Evolutionary conservation across 2,329 filamentous ascomycete species (phyloP).

Genomic region (Byssochlamys sp.): DNA sequence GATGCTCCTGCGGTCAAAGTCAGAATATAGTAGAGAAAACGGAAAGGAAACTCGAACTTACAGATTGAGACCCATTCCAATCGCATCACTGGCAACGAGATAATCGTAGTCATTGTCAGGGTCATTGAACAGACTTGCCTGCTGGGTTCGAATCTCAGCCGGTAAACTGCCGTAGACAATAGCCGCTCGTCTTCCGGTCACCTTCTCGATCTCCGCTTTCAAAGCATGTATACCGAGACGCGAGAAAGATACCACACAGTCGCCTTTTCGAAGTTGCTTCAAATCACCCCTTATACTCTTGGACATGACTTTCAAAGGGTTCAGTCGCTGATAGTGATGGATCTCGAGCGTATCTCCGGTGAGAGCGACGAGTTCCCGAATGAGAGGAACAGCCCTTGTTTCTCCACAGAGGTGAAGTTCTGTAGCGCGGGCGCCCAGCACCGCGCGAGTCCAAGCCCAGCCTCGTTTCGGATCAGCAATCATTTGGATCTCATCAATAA

Average conservation of each 20-base stretch:
- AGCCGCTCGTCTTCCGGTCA: slow-evolving; percentile 70
- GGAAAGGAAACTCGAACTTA: slow-evolving; percentile 35
- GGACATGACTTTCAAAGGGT: slow-evolving; percentile 59
- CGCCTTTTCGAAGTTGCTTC: slow-evolving; percentile 67
- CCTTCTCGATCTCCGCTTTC: slow-evolving; percentile 65
- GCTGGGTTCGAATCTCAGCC: slow-evolving; percentile 82
- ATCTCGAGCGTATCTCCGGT: slow-evolving; percentile 75
- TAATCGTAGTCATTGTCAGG: slow-evolving; percentile 92
- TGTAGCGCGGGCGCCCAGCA: slow-evolving; percentile 74
- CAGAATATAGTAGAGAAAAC: slow-evolving; percentile 4
- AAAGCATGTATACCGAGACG: slow-evolving; percentile 70
- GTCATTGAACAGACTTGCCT: slow-evolving; percentile 89
- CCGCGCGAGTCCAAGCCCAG: slow-evolving; percentile 87
- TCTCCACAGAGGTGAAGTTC: slow-evolving; percentile 94
- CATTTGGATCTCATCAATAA: slow-evolving; percentile 99
- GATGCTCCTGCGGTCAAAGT: slow-evolving; percentile 47
- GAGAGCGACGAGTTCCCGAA: slow-evolving; percentile 65
- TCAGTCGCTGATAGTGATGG: slow-evolving; percentile 75
- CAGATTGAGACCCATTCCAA: slow-evolving; percentile 93
- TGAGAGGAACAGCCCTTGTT: slow-evolving; percentile 66
- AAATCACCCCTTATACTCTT: slow-evolving; percentile 56
- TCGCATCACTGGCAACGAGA: slow-evolving; percentile 85
- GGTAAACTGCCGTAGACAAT: slow-evolving; percentile 88
- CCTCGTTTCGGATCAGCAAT: slow-evolving; percentile 70
- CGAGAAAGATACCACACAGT: slow-evolving; percentile 81